Evolutionary conservation across 2,329 filamentous ascomycete genomes (phyloP).

Genomic region (Aspergillus clavatus): DNA sequence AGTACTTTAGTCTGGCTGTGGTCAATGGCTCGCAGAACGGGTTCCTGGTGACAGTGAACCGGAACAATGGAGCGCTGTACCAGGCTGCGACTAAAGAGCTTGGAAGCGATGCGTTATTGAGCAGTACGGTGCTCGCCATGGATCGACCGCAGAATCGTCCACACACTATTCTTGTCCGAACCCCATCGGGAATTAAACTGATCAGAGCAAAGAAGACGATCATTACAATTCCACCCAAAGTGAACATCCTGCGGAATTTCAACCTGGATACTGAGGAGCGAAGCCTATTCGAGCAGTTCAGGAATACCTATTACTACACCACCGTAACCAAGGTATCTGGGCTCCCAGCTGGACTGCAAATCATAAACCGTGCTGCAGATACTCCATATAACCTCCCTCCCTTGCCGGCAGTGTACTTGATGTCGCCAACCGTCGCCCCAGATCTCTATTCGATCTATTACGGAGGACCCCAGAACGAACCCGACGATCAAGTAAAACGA

Average conservation of each 20-base stretch:
- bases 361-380: slow-evolving; percentile 8
- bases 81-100: not conserved
- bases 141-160: slow-evolving; percentile 28
- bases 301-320: slow-evolving; percentile 23
- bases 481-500: slow-evolving; percentile 2
- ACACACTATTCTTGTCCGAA: slow-evolving; percentile 22
- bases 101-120: slow-evolving; percentile 35
- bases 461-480: not conserved
- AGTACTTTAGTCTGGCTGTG: slow-evolving; percentile 8
- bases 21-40: slow-evolving; percentile 1
- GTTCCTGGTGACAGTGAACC: not conserved
- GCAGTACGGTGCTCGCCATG: slow-evolving; percentile 30
- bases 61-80: slow-evolving; percentile 2
- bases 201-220: slow-evolving; percentile 36
- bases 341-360: slow-evolving; percentile 10
- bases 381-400: slow-evolving; percentile 7
- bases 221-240: slow-evolving; percentile 34
- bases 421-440: slow-evolving; percentile 2
- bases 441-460: slow-evolving; percentile 3
- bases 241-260: slow-evolving; percentile 28
- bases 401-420: slow-evolving; percentile 5
- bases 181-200: slow-evolving; percentile 18
- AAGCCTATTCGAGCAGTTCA: slow-evolving; percentile 30
- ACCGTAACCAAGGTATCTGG: slow-evolving; percentile 27
- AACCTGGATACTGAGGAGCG: slow-evolving; percentile 29